Evolutionary conservation across 2,329 filamentous ascomycete species (phyloP).

Genomic region (Diaporthe nobilis): DNA sequence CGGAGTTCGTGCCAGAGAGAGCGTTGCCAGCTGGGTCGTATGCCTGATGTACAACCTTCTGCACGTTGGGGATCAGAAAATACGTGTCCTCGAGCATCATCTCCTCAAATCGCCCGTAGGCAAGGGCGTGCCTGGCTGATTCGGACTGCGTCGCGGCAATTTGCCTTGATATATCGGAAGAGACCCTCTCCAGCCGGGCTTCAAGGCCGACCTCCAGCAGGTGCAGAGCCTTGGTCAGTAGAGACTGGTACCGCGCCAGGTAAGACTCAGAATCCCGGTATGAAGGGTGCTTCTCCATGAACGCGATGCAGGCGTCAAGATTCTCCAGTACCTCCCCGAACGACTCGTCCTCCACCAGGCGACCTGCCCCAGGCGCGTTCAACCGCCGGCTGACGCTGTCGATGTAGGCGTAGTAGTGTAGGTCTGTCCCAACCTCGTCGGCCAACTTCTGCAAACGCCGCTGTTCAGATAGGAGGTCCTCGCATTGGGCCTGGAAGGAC

Average conservation of each 20-base stretch:
- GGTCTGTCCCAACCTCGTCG: constrained; percentile 86
- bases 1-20: constrained; percentile 58
- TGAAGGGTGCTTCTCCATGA: constrained; percentile 87
- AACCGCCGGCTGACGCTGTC: constrained; percentile 91
- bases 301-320: constrained; percentile 90
- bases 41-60: constrained; percentile 64
- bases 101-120: constrained; percentile 72
- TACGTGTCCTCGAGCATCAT: constrained; percentile 68
- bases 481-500: constrained; percentile 93
- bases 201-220: constrained; percentile 72
- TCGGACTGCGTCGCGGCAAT: constrained; percentile 70
- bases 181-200: constrained; percentile 65
- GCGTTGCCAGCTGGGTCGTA: constrained; percentile 67
- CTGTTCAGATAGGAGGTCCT: constrained; percentile 87
- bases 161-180: constrained; percentile 68
- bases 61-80: constrained; percentile 69
- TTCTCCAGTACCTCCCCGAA: constrained; percentile 91
- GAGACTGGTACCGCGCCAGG: constrained; percentile 85
- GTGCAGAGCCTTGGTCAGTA: constrained; percentile 78
- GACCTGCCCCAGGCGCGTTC: constrained; percentile 91
- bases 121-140: constrained; percentile 70
- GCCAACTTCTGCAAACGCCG: constrained; percentile 83
- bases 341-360: constrained; percentile 84
- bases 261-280: constrained; percentile 93
- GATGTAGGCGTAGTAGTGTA: constrained; percentile 95